Evolutionary conservation across 2,329 filamentous ascomycete genomes (phyloP), one percentile per base, ranked within the genome.

Genomic region (Botryotinia convoluta): DNA sequence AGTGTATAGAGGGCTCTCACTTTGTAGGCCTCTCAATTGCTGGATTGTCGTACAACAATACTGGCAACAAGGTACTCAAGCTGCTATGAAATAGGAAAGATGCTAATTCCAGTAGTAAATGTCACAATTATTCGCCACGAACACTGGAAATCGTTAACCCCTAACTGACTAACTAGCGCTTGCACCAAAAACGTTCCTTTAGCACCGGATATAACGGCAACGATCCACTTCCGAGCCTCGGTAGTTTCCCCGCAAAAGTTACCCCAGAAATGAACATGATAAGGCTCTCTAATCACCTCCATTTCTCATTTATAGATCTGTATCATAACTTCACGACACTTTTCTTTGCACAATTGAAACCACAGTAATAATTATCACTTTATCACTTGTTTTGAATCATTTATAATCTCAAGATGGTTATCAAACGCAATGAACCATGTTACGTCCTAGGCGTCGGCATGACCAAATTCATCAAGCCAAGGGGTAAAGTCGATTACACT

Each of bases 391-490:
- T n/a, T n/a, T n/a, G 48, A 29, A 12, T 29, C 63, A 37, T 14
- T 3, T 9, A 4, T 1, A 9, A 12, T 20, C 16, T 61, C 63
- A 77, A 32, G 9, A 78, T 78, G 77, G 76, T 77, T 61, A 75
- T 77, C 62, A 77, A 77, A 70, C 77, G 74, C 81, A 78, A 75
- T 35, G 72, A 76, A 37, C 86, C 87, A 74, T 86, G 86, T 86
- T 98, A 98, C 87, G 93, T 98, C 81, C 90, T 98, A 75, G 95
- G 95, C 86, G 96, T 98, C 78, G 95, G 95, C 85, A 96, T 98
- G 93, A 98, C 95, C 85, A 97, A 97, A 84, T 98, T 98, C 88
- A 95, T 98, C 89, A 98, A 98, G 86, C 95, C 95, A 60, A 90
- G 95, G 73, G 93, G 94, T 82, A 95, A 95, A 82, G 93, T 97